Evolutionary conservation across 2,329 filamentous ascomycete genomes (phyloP).

Genomic region (Exophiala alcalophila): DNA sequence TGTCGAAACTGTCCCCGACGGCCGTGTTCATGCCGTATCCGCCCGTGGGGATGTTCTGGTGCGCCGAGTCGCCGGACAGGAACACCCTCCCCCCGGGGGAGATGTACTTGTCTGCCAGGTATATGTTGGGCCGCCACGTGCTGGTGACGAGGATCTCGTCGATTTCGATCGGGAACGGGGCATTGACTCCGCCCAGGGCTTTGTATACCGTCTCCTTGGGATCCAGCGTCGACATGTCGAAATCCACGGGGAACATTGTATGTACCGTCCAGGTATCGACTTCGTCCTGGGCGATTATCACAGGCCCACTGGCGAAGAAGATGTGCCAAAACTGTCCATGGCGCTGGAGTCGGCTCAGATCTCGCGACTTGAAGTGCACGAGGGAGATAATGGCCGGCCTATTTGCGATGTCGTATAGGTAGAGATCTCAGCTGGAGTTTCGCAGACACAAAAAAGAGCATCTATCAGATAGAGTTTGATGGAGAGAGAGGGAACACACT

Average conservation of each 20-base stretch:
- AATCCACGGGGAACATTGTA: constrained; percentile 22
- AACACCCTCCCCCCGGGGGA: constrained; percentile 29
- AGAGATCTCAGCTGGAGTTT: too few species aligned
- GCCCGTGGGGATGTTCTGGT: constrained; percentile 34
- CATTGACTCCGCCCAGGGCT: constrained; percentile 27
- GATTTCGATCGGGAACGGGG: constrained; percentile 31
- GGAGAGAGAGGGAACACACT: constrained; percentile 5
- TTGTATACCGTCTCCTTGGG: constrained; percentile 30
- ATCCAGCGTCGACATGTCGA: constrained; percentile 25
- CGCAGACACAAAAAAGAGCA: too few species aligned
- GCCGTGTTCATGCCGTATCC: constrained; percentile 42
- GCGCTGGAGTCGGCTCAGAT: constrained; percentile 30
- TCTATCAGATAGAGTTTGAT: too few species aligned
- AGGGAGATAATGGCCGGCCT: constrained; percentile 31
- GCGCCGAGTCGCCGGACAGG: constrained; percentile 38
- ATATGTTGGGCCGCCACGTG: constrained; percentile 34
- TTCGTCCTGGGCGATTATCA: constrained; percentile 36
- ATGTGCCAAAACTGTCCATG: constrained; percentile 37
- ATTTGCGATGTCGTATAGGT: too few species aligned
- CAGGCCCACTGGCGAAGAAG: constrained; percentile 31
- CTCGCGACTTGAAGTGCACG: constrained; percentile 36
- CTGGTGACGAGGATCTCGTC: constrained; percentile 37
- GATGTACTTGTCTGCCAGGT: constrained; percentile 32
- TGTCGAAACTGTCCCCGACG: constrained; percentile 37
- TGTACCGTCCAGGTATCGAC: constrained; percentile 38